phyloP scores from a whole-genome alignment of 2,329 filamentous ascomycete genomes.

The Mycosphaerella arachidis region DNA sequence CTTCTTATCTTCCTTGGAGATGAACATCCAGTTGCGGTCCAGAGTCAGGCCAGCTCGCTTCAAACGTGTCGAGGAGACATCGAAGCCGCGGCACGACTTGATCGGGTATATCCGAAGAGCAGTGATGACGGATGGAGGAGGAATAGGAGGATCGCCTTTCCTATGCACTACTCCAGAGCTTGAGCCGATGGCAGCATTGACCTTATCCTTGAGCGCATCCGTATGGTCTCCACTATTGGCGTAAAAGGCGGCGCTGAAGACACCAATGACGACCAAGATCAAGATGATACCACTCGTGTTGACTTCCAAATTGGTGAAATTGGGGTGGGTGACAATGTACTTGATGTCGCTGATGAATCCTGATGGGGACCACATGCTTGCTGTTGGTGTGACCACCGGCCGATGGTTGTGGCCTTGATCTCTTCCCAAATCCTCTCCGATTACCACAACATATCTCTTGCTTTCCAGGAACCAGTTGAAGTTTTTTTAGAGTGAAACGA shows the following conservation, averaged over 20 bases:
- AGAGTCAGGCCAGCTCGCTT: constrained; percentile 56
- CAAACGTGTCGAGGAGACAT: constrained; percentile 49
- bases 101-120: constrained; percentile 58
- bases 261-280: constrained; percentile 21
- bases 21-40: constrained; percentile 64
- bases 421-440: too few species aligned
- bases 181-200: constrained; percentile 20
- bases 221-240: constrained; percentile 20
- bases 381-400: neutral
- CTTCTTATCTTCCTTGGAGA: constrained; percentile 47
- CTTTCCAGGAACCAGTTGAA: too few species aligned
- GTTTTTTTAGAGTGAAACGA: too few species aligned
- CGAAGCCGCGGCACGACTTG: constrained; percentile 62
- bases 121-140: constrained; percentile 40
- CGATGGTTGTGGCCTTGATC: neutral
- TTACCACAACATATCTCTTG: too few species aligned
- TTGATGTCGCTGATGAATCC: constrained; percentile 1
- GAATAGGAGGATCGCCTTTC: constrained; percentile 28
- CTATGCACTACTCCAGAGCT: constrained; percentile 21
- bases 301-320: constrained; percentile 3
- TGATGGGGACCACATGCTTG: constrained; percentile 1
- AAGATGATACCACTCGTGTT: constrained; percentile 23
- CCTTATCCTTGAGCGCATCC: constrained; percentile 16
- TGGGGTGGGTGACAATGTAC: constrained; percentile 1
- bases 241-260: constrained; percentile 24